Percentiles rank a stretch among this genome's conserved stretches.
phyloP scores from a whole-genome alignment of 2,329 filamentous ascomycete species.

The Pezizomycotina sp. region DNA sequence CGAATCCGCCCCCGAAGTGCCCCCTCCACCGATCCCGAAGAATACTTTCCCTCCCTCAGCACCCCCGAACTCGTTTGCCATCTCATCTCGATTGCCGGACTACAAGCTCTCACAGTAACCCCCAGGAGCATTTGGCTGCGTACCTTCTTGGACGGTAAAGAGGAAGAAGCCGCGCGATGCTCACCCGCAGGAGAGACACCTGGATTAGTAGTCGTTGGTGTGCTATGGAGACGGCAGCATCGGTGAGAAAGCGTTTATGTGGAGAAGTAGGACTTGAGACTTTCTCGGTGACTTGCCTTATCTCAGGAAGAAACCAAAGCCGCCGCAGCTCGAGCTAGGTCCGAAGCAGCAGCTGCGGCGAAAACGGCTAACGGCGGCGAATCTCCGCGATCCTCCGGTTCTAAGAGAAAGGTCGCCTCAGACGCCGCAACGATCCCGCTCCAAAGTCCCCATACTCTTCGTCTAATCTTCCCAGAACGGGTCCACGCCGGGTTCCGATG shows the following conservation, averaged over 20 bases:
- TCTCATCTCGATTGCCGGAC: slow-evolving; percentile 87
- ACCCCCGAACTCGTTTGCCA: slow-evolving; percentile 92
- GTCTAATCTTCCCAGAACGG: no score
- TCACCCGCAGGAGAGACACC: slow-evolving; percentile 86
- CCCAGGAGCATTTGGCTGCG: slow-evolving; percentile 80
- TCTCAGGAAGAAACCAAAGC: slow-evolving; percentile 19
- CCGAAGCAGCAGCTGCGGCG: no score
- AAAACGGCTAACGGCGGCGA: no score
- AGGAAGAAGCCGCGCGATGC: slow-evolving; percentile 86
- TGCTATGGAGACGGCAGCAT: slow-evolving; percentile 77
- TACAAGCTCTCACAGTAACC: slow-evolving; percentile 83
- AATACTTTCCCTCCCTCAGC: slow-evolving; percentile 49
- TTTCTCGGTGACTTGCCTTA: slow-evolving; percentile 94
- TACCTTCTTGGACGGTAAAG: slow-evolving; percentile 97
- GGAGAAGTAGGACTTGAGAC: slow-evolving; percentile 91
- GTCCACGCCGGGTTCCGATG: no score
- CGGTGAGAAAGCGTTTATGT: slow-evolving; percentile 90
- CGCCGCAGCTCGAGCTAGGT: slow-evolving; percentile 13
- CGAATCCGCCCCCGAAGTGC: slow-evolving; percentile 10
- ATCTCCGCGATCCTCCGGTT: slow-evolving; percentile 11
- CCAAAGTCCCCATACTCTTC: no score
- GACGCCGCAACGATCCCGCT: no score
- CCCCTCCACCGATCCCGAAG: slow-evolving; percentile 53
- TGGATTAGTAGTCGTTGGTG: slow-evolving; percentile 99
- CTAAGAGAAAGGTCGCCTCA: slow-evolving; percentile 10